These are phyloP conservation scores for Coccomyxa sp. DNA, from an alignment of 139 green algal species.

Conservation along the genomic window DNA sequence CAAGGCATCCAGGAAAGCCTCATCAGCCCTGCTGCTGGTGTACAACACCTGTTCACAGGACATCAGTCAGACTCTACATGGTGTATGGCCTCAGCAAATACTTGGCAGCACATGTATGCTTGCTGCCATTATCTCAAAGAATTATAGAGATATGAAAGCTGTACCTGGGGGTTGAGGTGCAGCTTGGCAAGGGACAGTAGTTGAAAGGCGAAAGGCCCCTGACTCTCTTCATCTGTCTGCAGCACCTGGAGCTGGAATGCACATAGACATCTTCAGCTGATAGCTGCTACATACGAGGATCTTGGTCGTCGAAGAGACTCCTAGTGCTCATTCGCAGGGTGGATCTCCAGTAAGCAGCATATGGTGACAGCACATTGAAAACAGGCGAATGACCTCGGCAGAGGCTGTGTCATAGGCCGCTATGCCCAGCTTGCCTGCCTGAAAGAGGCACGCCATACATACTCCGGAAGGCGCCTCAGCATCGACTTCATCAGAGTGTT, in stretches of 20 bases:
- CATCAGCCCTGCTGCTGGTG: constrained; percentile 40
- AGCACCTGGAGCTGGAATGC: constrained; percentile 20
- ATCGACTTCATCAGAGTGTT: neutral
- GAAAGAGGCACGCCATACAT: neutral
- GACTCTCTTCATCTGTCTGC: constrained; percentile 26
- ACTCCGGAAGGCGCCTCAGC: neutral
- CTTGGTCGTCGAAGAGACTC: neutral
- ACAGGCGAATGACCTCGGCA: neutral
- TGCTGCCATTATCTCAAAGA: no score
- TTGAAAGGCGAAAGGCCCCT: constrained; percentile 31
- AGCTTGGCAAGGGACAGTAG: constrained; percentile 62
- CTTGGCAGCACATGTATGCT: neutral
- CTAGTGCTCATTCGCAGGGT: no score
- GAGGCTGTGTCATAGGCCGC: neutral
- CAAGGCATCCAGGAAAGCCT: constrained; percentile 30
- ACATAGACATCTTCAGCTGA: neutral
- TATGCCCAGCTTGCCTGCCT: neutral
- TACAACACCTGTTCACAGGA: constrained; percentile 33
- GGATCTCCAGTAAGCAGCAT: neutral
- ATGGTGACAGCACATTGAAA: neutral
- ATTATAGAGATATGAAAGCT: neutral
- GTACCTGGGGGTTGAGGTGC: constrained; percentile 17
- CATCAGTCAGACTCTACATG: neutral
- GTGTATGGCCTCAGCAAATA: neutral
- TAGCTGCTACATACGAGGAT: no score